Conservation (phyloP, 305 asterid genomes). For the Coffea humblotiana region DNA sequence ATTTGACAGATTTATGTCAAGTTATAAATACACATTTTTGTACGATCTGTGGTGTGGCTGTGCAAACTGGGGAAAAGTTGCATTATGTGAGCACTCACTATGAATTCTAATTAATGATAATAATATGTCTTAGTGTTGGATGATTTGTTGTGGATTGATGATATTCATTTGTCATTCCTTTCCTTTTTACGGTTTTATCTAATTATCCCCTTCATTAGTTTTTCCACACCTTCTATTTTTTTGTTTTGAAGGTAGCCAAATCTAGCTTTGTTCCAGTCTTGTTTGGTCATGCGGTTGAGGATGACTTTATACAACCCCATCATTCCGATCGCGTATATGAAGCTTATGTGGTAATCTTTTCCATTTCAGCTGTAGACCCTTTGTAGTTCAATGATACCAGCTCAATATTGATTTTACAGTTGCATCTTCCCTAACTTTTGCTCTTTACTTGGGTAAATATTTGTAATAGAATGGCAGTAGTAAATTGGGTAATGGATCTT, state of each 20-base stretch:
- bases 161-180: not conserved
- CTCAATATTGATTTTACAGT: conserved; percentile 6
- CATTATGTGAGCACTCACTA: not conserved
- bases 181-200: not conserved
- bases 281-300: conserved; percentile 85
- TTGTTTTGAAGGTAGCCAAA: conserved; percentile 64
- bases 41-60: not conserved
- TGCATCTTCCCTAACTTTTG: not conserved
- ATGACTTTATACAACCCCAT: conserved; percentile 91
- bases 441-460: not conserved
- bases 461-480: not conserved
- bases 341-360: conserved; percentile 68
- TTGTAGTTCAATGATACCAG: not conserved
- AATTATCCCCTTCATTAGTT: conserved; percentile 5
- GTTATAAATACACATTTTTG: no score
- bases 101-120: not conserved
- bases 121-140: not conserved
- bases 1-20: not conserved
- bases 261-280: conserved; percentile 84
- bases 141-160: not conserved
- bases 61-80: not conserved
- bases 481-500: not conserved
- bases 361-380: not conserved
- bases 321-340: conserved; percentile 83
- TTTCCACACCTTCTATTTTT: conserved; percentile 7